A percentile compares a stretch with the other conserved stretches of the same genome.
These are phyloP conservation scores for Gossypium sturtianum DNA, from an alignment of 345 rosid species.

Conservation along the genomic window DNA sequence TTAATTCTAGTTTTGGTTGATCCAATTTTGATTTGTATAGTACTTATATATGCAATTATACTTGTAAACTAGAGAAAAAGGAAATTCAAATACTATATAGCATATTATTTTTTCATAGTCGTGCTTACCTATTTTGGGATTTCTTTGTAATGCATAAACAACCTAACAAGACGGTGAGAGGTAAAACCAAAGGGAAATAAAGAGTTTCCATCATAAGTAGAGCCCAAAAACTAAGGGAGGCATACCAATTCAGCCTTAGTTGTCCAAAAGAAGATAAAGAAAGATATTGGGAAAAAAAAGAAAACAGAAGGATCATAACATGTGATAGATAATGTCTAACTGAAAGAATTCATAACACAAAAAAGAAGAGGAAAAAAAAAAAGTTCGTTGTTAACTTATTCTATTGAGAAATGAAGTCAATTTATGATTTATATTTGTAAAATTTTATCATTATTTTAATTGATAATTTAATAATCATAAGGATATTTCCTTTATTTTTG, in stretches of 20 bases:
- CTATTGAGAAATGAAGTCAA: background rate
- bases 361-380: background rate
- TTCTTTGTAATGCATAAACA: background rate
- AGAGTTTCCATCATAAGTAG: background rate
- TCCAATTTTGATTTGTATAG: too few relatives aligned
- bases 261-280: background rate
- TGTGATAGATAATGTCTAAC: background rate
- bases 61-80: too few relatives aligned
- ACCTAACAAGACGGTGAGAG: background rate
- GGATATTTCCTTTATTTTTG: background rate
- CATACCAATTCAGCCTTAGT: background rate
- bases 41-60: too few relatives aligned
- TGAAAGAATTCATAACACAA: background rate
- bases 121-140: background rate
- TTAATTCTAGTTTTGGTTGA: too few relatives aligned
- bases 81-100: too few relatives aligned
- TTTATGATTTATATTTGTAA: background rate
- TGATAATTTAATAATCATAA: too few relatives aligned
- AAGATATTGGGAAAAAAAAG: background rate
- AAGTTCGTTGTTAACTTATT: background rate
- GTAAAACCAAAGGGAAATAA: background rate
- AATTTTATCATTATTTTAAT: too few relatives aligned
- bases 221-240: background rate
- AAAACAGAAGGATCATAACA: background rate
- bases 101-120: too few relatives aligned